phyloP scores from a whole-genome alignment of 2,329 filamentous ascomycete species.

The Aspergillus fischeri region DNA sequence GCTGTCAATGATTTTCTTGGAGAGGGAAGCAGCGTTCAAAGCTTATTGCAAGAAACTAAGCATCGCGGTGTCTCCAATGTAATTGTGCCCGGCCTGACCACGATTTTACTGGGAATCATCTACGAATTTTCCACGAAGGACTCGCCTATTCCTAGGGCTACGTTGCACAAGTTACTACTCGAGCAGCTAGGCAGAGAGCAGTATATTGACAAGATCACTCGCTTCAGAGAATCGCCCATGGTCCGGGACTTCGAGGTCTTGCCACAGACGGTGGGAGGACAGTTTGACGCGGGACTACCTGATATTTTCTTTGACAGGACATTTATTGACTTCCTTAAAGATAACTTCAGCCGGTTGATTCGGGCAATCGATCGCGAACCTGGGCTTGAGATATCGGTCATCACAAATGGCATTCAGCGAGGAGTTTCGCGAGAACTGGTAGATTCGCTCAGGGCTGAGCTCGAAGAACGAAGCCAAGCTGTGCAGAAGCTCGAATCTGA shows the following conservation, averaged over 20 bases:
- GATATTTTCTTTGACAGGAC: conserved; percentile 80
- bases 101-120: conserved; percentile 77
- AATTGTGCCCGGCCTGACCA: conserved; percentile 75
- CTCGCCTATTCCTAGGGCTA: conserved; percentile 78
- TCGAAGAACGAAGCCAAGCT: conserved; percentile 66
- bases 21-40: conserved; percentile 89
- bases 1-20: conserved; percentile 89
- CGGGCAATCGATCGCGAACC: conserved; percentile 89
- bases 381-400: conserved; percentile 75
- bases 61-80: conserved; percentile 57
- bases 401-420: conserved; percentile 75
- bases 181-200: conserved; percentile 77
- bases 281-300: conserved; percentile 56
- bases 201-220: conserved; percentile 77
- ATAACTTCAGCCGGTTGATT: conserved; percentile 83
- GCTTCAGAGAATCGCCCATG: conserved; percentile 70
- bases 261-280: conserved; percentile 61
- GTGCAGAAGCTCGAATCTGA: conserved; percentile 56
- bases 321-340: conserved; percentile 92
- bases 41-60: conserved; percentile 70
- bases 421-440: conserved; percentile 92
- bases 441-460: conserved; percentile 72
- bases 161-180: conserved; percentile 72
- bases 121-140: conserved; percentile 99
- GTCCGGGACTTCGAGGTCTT: conserved; percentile 88